These are phyloP conservation scores for Endoconidiophora laricicola DNA, from an alignment of 2,329 filamentous ascomycete species.

Conservation along the genomic window DNA sequence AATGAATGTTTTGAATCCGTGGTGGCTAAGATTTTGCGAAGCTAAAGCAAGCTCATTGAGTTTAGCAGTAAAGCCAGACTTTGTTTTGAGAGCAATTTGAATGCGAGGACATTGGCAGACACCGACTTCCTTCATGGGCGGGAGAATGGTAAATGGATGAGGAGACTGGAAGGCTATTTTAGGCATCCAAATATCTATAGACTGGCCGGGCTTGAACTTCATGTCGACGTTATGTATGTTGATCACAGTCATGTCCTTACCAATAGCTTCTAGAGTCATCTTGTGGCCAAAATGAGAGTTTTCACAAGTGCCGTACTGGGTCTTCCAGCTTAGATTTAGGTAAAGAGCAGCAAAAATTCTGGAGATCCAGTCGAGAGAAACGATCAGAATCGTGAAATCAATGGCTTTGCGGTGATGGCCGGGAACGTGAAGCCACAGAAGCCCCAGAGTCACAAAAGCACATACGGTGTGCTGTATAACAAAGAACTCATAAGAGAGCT, in stretches of 20 bases:
- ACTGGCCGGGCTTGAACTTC: constrained; percentile 39
- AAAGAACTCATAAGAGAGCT: constrained; percentile 52
- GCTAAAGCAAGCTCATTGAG: constrained; percentile 31
- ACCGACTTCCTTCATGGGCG: constrained; percentile 31
- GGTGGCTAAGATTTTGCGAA: constrained; percentile 18
- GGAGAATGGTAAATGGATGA: constrained; percentile 45
- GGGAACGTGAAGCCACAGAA: constrained; percentile 49
- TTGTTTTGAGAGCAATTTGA: constrained; percentile 40
- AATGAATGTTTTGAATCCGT: constrained; percentile 29
- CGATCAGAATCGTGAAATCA: constrained; percentile 47
- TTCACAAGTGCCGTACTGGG: constrained; percentile 22
- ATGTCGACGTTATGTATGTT: constrained; percentile 45
- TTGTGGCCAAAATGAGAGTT: constrained; percentile 35
- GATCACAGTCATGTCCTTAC: constrained; percentile 37
- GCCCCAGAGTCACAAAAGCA: constrained; percentile 43
- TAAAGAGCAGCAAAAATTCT: constrained; percentile 31
- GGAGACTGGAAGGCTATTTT: constrained; percentile 35
- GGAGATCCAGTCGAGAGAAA: constrained; percentile 43
- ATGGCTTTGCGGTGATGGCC: constrained; percentile 40
- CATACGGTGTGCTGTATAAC: constrained; percentile 50
- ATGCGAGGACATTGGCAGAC: constrained; percentile 41
- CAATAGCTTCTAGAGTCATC: constrained; percentile 31
- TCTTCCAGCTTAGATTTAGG: constrained; percentile 32
- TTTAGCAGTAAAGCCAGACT: constrained; percentile 39
- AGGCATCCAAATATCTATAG: constrained; percentile 45